Percentiles rank a stretch among this genome's conserved stretches.
phyloP scores from a whole-genome alignment of 1,139 yeast species.

The Suhomyces bolitotheri region DNA sequence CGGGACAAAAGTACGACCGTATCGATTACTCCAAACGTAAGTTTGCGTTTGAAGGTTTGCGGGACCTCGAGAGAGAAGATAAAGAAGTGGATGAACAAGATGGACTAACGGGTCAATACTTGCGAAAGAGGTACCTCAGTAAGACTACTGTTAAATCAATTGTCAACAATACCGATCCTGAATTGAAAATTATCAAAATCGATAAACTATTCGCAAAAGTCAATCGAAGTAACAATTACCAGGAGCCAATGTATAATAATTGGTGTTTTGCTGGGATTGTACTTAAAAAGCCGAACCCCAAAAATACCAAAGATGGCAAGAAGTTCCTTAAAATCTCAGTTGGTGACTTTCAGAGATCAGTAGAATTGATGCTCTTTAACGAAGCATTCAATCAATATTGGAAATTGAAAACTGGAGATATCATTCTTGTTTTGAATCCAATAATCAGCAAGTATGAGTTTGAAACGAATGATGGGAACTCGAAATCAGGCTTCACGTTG shows the following conservation, averaged over 20 bases:
- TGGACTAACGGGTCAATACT: conserved; percentile 17
- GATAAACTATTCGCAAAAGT: conserved; percentile 65
- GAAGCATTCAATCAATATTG: conserved; percentile 68
- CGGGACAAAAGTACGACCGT: conserved; percentile 10
- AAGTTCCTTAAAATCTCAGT: conserved; percentile 64
- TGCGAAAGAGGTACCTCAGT: conserved; percentile 47
- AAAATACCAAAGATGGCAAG: conserved; percentile 38
- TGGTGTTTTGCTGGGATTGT: conserved; percentile 77
- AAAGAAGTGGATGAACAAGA: conserved; percentile 15
- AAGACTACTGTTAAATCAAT: conserved; percentile 30
- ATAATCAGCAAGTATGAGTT: conserved; percentile 33
- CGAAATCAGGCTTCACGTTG: conserved; percentile 54
- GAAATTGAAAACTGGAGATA: conserved; percentile 72
- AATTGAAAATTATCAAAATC: conserved; percentile 49
- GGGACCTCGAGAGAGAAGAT: conserved; percentile 10
- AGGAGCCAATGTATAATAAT: conserved; percentile 69
- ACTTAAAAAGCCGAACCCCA: conserved; percentile 55
- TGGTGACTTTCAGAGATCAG: conserved; percentile 61
- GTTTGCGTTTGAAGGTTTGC: conserved; percentile 21
- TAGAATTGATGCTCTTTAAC: conserved; percentile 67
- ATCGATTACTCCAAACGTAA: conserved; percentile 20
- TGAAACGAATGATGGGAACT: conserved; percentile 9
- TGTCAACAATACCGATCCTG: conserved; percentile 36
- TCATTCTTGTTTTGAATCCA: conserved; percentile 78
- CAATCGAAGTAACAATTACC: conserved; percentile 58